Conservation (phyloP, 306 rosid genomes). For the Medicago arabica region DNA sequence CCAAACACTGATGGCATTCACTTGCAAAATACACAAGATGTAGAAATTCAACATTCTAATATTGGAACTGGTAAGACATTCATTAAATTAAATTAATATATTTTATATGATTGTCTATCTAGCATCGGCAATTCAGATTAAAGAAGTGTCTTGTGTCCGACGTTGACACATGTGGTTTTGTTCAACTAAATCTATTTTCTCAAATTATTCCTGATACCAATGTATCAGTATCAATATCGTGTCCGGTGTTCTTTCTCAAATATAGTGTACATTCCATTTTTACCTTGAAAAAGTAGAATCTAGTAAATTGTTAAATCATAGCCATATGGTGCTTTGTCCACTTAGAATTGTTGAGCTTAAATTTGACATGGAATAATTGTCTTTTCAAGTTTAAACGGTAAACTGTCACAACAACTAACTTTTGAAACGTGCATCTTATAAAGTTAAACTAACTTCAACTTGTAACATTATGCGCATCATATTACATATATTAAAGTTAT, state of each 20-base stretch:
- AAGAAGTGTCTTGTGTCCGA: not conserved
- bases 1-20: slow-evolving; percentile 97
- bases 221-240: not conserved
- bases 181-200: not conserved
- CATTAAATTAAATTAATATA: slow-evolving; percentile 20
- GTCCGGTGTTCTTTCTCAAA: too few relatives aligned
- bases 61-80: slow-evolving; percentile 69
- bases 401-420: slow-evolving; percentile 66
- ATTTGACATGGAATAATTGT: slow-evolving; percentile 48
- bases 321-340: slow-evolving; percentile 51
- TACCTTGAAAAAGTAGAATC: slow-evolving; percentile 43
- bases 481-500: slow-evolving; percentile 21
- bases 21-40: slow-evolving; percentile 85
- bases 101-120: not conserved
- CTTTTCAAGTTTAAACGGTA: slow-evolving; percentile 46
- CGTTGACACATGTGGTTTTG: not conserved
- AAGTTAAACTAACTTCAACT: slow-evolving; percentile 45
- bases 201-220: not conserved
- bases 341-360: slow-evolving; percentile 40
- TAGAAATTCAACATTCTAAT: slow-evolving; percentile 75
- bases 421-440: slow-evolving; percentile 51
- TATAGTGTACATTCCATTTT: slow-evolving; percentile 35
- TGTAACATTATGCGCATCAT: slow-evolving; percentile 30
- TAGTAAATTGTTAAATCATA: slow-evolving; percentile 41
- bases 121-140: not conserved